phyloP scores from a whole-genome alignment of 208 protist species.

The Ichthyophonus hoferi region DNA sequence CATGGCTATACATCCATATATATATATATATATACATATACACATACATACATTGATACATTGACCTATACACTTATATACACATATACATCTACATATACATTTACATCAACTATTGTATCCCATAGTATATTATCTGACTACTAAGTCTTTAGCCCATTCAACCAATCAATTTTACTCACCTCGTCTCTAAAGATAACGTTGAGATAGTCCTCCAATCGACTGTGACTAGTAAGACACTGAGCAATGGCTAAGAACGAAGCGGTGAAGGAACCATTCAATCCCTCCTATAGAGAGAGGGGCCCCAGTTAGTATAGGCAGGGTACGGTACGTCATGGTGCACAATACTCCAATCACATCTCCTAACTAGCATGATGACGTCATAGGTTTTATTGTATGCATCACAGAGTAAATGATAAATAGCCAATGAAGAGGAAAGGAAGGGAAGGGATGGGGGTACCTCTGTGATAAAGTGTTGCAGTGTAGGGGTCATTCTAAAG shows the following conservation, averaged over 20 bases:
- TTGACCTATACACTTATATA: no score
- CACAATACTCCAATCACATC: no score
- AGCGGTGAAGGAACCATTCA: constrained; percentile 3
- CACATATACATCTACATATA: neutral
- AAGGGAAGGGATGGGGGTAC: neutral
- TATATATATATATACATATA: neutral
- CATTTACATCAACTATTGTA: neutral
- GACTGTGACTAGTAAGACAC: neutral
- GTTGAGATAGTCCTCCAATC: constrained; percentile 14
- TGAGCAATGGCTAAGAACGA: constrained; percentile 15
- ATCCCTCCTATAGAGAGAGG: neutral
- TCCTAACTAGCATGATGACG: no score
- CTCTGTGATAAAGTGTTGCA: constrained; percentile 31
- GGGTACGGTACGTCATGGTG: no score
- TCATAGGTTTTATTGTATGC: no score
- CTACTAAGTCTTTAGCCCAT: neutral
- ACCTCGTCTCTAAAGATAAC: constrained; percentile 34
- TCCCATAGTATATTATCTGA: neutral
- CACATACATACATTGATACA: neutral
- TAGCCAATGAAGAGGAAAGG: neutral
- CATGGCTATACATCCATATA: neutral
- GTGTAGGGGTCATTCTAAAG: constrained; percentile 19
- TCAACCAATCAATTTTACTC: neutral
- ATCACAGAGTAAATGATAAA: no score
- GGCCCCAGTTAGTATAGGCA: no score